Evolutionary conservation across 306 rosid genomes (phyloP).

Genomic region (Cucurbita maxima): DNA sequence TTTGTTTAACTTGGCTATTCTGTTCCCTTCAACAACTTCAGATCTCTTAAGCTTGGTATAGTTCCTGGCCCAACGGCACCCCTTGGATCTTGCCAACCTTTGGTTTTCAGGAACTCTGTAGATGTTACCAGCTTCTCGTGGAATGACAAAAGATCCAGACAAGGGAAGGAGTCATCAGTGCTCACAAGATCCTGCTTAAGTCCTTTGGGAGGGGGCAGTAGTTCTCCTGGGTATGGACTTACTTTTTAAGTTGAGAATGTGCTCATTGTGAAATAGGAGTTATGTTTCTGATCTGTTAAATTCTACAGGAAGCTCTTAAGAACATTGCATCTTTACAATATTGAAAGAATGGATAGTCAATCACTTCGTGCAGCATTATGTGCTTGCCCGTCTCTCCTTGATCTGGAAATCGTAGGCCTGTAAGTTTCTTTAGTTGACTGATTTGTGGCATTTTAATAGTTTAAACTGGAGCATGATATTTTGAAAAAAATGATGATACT

Average conservation of each 20-base stretch:
- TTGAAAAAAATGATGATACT: background rate
- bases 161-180: slow-evolving; percentile 85
- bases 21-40: slow-evolving; percentile 19
- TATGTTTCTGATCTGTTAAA: slow-evolving; percentile 12
- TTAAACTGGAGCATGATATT: background rate
- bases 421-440: slow-evolving; percentile 32
- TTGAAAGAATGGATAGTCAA: slow-evolving; percentile 77
- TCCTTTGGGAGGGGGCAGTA: slow-evolving; percentile 61
- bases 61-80: slow-evolving; percentile 50
- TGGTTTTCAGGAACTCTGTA: slow-evolving; percentile 54
- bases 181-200: slow-evolving; percentile 85
- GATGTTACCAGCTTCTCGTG: slow-evolving; percentile 76
- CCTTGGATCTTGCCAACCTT: slow-evolving; percentile 63
- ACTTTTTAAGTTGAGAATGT: slow-evolving; percentile 13
- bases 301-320: slow-evolving; percentile 54
- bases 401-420: slow-evolving; percentile 96
- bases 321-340: slow-evolving; percentile 76
- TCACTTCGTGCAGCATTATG: slow-evolving; percentile 67
- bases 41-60: slow-evolving; percentile 93
- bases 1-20: background rate
- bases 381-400: slow-evolving; percentile 82
- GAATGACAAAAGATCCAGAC: slow-evolving; percentile 92
- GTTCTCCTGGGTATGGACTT: slow-evolving; percentile 65
- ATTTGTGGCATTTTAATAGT: slow-evolving; percentile 10
- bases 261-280: background rate